Evolutionary conservation across 2,329 filamentous ascomycete species (phyloP).

Genomic region (Ascochyta koolunga): DNA sequence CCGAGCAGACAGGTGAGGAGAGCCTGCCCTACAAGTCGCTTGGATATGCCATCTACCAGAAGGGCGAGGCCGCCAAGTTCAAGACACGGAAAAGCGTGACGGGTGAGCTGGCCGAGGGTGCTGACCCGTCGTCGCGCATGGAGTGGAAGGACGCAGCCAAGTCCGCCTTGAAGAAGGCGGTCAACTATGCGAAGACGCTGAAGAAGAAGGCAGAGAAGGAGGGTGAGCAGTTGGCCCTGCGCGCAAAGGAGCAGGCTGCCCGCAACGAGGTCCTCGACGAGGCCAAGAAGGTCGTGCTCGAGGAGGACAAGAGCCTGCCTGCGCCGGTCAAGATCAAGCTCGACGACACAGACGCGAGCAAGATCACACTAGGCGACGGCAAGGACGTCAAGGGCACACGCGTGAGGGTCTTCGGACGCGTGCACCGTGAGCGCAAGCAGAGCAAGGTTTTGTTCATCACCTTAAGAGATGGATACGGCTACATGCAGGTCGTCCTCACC

Average conservation of each 20-base stretch:
- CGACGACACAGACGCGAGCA: slow-evolving; percentile 67
- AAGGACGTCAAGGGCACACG: slow-evolving; percentile 68
- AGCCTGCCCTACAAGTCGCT: slow-evolving; percentile 81
- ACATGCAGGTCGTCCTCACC: slow-evolving; percentile 81
- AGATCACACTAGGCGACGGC: slow-evolving; percentile 60
- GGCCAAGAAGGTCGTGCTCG: slow-evolving; percentile 76
- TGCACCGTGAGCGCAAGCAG: slow-evolving; percentile 80
- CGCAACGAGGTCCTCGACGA: slow-evolving; percentile 76
- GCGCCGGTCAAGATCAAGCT: slow-evolving; percentile 77
- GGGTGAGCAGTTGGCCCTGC: slow-evolving; percentile 71
- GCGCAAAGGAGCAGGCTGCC: slow-evolving; percentile 75
- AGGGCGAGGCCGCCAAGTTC: slow-evolving; percentile 68
- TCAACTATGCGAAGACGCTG: slow-evolving; percentile 73
- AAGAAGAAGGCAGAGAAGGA: slow-evolving; percentile 86
- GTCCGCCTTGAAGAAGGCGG: slow-evolving; percentile 84
- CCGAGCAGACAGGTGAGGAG: slow-evolving; percentile 69
- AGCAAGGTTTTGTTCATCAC: slow-evolving; percentile 87
- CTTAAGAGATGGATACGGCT: slow-evolving; percentile 82
- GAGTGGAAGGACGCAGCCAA: slow-evolving; percentile 85
- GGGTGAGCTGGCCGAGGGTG: slow-evolving; percentile 44
- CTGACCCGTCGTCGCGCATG: slow-evolving; percentile 67
- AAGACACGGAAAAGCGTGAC: slow-evolving; percentile 65
- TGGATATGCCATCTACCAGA: slow-evolving; percentile 76
- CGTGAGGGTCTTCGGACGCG: slow-evolving; percentile 80
- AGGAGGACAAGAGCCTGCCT: slow-evolving; percentile 75